A percentile compares a stretch with the other conserved stretches of the same genome.
These are phyloP conservation scores for Boletus vermiculosoides DNA, from an alignment of 768 basidiomycete species.

Conservation along the genomic window DNA sequence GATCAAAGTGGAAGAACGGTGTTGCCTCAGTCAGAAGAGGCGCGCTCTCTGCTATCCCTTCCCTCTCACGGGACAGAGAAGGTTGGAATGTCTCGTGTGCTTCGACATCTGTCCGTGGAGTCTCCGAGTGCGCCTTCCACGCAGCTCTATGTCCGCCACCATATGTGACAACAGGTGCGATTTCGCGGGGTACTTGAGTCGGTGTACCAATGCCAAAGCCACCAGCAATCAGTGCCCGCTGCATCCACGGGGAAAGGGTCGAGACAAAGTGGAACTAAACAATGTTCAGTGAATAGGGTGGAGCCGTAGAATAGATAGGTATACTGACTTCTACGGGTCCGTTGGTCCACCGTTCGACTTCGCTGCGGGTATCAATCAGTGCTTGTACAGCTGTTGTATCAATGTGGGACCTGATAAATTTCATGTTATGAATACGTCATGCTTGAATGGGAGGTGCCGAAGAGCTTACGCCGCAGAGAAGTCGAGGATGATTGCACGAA, in stretches of 20 bases:
- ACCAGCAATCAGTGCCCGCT: constrained; percentile 83
- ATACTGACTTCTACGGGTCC: constrained; percentile 62
- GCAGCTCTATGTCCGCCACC: constrained; percentile 40
- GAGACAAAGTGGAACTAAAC: constrained; percentile 91
- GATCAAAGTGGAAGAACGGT: constrained; percentile 91
- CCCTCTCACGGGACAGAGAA: not conserved
- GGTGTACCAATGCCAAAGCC: constrained; percentile 80
- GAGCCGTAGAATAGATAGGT: not conserved
- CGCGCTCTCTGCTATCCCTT: constrained; percentile 1
- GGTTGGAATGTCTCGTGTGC: constrained; percentile 26
- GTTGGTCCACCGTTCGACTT: constrained; percentile 87
- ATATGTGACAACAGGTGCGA: constrained; percentile 77
- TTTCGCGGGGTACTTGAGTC: constrained; percentile 49
- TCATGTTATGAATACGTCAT: not conserved
- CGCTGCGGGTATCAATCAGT: constrained; percentile 82
- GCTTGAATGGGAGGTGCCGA: not conserved
- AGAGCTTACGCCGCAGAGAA: constrained; percentile 69
- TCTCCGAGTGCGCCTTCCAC: constrained; percentile 6
- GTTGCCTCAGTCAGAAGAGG: constrained; percentile 54
- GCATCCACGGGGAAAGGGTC: constrained; percentile 90
- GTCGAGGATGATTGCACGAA: constrained; percentile 90
- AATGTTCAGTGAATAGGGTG: constrained; percentile 1
- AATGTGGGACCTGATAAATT: constrained; percentile 64
- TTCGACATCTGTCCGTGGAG: constrained; percentile 32
- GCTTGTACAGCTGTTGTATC: constrained; percentile 93